Conservation (phyloP, 2,329 filamentous ascomycete species). For the Fusarium subglutinans region DNA sequence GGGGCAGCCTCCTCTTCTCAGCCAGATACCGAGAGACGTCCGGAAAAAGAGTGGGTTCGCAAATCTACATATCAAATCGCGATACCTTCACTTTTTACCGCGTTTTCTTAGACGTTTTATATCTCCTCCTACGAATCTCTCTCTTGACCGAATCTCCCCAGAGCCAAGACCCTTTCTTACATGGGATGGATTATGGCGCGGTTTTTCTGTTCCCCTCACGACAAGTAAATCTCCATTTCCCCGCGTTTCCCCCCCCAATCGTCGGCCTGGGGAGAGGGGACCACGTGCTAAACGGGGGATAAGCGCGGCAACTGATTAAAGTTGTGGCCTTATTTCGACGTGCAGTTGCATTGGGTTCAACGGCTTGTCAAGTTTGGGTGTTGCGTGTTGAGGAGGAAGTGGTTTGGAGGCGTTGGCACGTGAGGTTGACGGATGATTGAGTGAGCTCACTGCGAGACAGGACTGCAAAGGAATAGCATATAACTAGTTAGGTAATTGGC, state of each 20-base stretch:
- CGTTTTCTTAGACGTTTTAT: slow-evolving; percentile 27
- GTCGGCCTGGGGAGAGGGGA: not conserved
- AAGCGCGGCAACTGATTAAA: slow-evolving; percentile 14
- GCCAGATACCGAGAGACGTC: slow-evolving; percentile 40
- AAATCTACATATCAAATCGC: slow-evolving; percentile 1
- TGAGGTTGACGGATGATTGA: slow-evolving; percentile 1
- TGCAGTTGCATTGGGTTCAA: not conserved
- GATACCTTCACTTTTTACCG: slow-evolving; percentile 33
- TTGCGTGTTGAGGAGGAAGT: slow-evolving; percentile 7
- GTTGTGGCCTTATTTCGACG: slow-evolving; percentile 22
- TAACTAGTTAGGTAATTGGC: not conserved
- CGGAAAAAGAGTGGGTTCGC: slow-evolving; percentile 36
- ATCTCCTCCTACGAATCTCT: not conserved
- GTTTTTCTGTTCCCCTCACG: slow-evolving; percentile 30
- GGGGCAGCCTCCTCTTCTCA: slow-evolving; percentile 2
- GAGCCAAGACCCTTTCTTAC: slow-evolving; percentile 24
- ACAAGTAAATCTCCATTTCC: slow-evolving; percentile 35
- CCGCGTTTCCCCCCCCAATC: slow-evolving; percentile 34
- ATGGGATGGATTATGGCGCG: slow-evolving; percentile 39
- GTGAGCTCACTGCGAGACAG: not conserved
- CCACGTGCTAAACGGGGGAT: slow-evolving; percentile 12
- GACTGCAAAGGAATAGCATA: not conserved
- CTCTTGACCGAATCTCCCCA: slow-evolving; percentile 1
- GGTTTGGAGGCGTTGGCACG: slow-evolving; percentile 3
- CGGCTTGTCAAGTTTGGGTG: not conserved